These are phyloP conservation scores for Backusella sp. DNA, from an alignment of 192 early-diverging fungal species.

Conservation along the genomic window DNA sequence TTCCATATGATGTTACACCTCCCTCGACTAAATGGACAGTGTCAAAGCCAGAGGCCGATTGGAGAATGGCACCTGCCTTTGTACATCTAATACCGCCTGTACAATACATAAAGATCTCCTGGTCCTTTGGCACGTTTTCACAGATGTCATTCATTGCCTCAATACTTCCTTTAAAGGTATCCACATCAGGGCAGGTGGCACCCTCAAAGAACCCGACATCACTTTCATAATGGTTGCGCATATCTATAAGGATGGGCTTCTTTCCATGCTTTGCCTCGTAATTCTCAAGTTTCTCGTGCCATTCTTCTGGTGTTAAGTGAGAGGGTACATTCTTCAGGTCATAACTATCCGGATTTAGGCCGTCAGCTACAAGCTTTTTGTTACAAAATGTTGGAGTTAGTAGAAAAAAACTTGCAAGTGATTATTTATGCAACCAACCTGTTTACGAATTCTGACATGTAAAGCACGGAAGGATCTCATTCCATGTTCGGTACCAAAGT, in stretches of 20 bases:
- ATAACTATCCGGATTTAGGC: slow-evolving; percentile 47
- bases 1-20: slow-evolving; percentile 76
- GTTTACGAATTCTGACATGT: slow-evolving; percentile 64
- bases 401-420: background rate
- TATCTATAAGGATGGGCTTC: slow-evolving; percentile 63
- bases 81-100: slow-evolving; percentile 79
- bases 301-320: slow-evolving; percentile 65
- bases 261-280: slow-evolving; percentile 32
- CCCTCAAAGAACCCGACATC: slow-evolving; percentile 71
- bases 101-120: slow-evolving; percentile 81
- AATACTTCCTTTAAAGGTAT: slow-evolving; percentile 72
- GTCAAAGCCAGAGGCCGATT: slow-evolving; percentile 55
- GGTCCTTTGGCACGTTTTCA: slow-evolving; percentile 43
- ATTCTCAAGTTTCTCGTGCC: slow-evolving; percentile 57
- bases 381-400: background rate
- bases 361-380: slow-evolving; percentile 57
- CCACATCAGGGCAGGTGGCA: slow-evolving; percentile 66
- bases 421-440: slow-evolving; percentile 36
- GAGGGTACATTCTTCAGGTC: slow-evolving; percentile 61
- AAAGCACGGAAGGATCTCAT: slow-evolving; percentile 58
- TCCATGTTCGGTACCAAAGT: slow-evolving; percentile 62
- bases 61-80: slow-evolving; percentile 75
- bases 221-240: slow-evolving; percentile 80
- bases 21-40: slow-evolving; percentile 70
- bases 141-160: slow-evolving; percentile 62